Conservation (phyloP, 192 early-diverging fungal genomes). For the Coemansia sp. region DNA sequence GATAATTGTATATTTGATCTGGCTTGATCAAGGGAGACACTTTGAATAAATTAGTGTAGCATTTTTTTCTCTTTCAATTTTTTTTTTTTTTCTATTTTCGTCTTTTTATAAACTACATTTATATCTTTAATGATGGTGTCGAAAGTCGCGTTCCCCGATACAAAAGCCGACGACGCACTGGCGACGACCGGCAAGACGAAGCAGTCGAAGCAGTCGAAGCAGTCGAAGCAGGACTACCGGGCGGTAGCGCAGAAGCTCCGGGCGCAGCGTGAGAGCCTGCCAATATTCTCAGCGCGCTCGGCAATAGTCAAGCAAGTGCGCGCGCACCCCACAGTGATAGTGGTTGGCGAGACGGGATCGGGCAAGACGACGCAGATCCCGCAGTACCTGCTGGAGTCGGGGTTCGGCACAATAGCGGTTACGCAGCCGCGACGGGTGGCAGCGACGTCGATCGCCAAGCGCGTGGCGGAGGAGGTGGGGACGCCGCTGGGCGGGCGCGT, state of each 20-base stretch:
- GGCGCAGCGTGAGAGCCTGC: slow-evolving; percentile 49
- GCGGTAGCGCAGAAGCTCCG: slow-evolving; percentile 21
- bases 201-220: not conserved
- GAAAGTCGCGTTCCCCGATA: slow-evolving; percentile 8
- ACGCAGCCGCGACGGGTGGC: slow-evolving; percentile 85
- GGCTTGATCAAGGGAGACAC: too few species aligned
- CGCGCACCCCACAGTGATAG: slow-evolving; percentile 57
- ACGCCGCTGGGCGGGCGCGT: slow-evolving; percentile 70
- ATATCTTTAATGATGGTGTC: not conserved
- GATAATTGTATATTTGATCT: too few species aligned
- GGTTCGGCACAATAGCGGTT: slow-evolving; percentile 62
- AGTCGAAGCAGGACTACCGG: slow-evolving; percentile 10
- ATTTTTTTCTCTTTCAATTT: not conserved
- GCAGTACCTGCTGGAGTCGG: slow-evolving; percentile 81
- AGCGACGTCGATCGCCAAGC: slow-evolving; percentile 76
- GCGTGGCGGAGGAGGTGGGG: slow-evolving; percentile 81
- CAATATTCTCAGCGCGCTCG: slow-evolving; percentile 53
- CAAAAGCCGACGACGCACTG: not conserved
- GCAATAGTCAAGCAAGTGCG: slow-evolving; percentile 21
- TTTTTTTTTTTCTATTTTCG: not conserved
- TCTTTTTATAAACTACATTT: not conserved
- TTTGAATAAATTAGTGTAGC: not conserved
- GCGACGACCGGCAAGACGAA: slow-evolving; percentile 4
- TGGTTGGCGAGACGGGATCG: slow-evolving; percentile 80
- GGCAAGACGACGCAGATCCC: slow-evolving; percentile 94